phyloP scores from a whole-genome alignment of 164 flowering plant species.

The Stephania yunnanensis region DNA sequence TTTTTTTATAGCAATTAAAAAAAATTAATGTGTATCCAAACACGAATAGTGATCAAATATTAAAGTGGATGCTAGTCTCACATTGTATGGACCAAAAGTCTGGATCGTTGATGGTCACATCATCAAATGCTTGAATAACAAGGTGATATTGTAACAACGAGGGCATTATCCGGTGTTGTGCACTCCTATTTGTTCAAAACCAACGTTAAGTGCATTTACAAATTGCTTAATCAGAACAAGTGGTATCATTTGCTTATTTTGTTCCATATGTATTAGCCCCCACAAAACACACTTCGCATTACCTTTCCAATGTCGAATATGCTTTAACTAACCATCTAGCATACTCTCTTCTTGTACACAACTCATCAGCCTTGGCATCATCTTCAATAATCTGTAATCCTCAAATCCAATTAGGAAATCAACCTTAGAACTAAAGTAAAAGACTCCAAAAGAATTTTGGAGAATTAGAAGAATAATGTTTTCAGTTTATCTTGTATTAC shows the following conservation, averaged over 20 bases:
- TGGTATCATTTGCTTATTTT: background rate
- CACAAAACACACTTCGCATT: constrained; percentile 6
- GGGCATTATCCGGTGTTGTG: constrained; percentile 44
- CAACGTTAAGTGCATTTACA: constrained; percentile 6
- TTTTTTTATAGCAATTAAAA: constrained; percentile 8
- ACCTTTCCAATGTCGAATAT: constrained; percentile 73
- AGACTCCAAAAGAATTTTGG: background rate
- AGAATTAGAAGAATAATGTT: too few relatives aligned
- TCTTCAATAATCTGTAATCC: constrained; percentile 71
- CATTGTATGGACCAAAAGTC: constrained; percentile 77
- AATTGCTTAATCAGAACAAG: background rate
- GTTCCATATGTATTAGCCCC: background rate
- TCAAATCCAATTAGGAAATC: constrained; percentile 28
- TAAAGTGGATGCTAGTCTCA: constrained; percentile 18
- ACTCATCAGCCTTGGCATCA: constrained; percentile 45
- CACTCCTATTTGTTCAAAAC: constrained; percentile 38
- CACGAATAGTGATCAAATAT: background rate
- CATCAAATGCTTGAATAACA: constrained; percentile 56
- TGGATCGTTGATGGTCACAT: constrained; percentile 52
- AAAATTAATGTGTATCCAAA: constrained; percentile 5
- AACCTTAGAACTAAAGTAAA: constrained; percentile 33
- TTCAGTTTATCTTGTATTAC: too few relatives aligned
- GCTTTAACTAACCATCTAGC: constrained; percentile 76
- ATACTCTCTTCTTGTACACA: constrained; percentile 86
- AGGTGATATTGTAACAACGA: constrained; percentile 47